Evolutionary conservation across 805 yeast genomes (phyloP).

Genomic region (Lipomyces yamanashiensis): DNA sequence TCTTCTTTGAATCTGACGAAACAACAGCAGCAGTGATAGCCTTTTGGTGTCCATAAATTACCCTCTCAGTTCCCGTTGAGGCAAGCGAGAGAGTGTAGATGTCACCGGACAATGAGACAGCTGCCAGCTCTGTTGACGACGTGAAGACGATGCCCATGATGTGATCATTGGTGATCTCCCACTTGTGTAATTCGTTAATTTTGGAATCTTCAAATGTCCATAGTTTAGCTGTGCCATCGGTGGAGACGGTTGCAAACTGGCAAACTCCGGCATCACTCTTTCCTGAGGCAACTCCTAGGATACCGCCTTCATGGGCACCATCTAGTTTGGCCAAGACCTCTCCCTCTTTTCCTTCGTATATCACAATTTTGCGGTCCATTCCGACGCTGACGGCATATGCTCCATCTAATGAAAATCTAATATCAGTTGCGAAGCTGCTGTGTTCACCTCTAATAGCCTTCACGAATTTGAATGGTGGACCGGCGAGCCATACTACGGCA

Average conservation of each 20-base stretch:
- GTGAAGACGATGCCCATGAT: conserved; percentile 79
- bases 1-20: conserved; percentile 16
- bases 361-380: conserved; percentile 73
- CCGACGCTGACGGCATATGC: conserved; percentile 77
- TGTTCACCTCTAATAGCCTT: conserved; percentile 75
- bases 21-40: conserved; percentile 65
- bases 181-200: conserved; percentile 49
- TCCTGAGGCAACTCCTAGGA: conserved; percentile 66
- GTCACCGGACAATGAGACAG: conserved; percentile 74
- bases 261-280: conserved; percentile 58
- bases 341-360: conserved; percentile 89
- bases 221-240: conserved; percentile 74
- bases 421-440: conserved; percentile 77
- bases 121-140: conserved; percentile 54
- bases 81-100: conserved; percentile 54
- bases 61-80: conserved; percentile 45
- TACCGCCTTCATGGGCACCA: conserved; percentile 70
- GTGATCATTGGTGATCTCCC: conserved; percentile 61
- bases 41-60: conserved; percentile 79
- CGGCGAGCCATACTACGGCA: conserved; percentile 79
- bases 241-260: conserved; percentile 76
- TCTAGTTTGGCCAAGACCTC: conserved; percentile 59
- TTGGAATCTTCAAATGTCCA: conserved; percentile 60
- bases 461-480: conserved; percentile 92
- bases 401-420: conserved; percentile 82